Percentiles rank a stretch among this genome's conserved stretches.
Conservation (phyloP, 2,329 filamentous ascomycete genomes). For the Aspergillus glaucus region DNA sequence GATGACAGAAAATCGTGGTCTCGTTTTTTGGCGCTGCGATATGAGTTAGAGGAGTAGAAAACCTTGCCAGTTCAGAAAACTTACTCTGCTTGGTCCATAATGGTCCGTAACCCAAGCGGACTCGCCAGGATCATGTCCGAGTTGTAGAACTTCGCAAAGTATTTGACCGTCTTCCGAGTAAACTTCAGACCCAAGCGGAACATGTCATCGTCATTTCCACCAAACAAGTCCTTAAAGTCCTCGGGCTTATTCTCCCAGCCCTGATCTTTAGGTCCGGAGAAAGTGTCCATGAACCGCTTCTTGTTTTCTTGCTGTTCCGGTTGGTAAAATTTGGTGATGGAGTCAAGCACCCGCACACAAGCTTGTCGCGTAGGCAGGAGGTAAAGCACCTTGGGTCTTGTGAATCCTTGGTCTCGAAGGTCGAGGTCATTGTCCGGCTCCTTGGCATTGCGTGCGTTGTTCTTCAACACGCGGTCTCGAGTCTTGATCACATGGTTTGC, state of each 20-base stretch:
- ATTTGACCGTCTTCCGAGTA: slow-evolving; percentile 91
- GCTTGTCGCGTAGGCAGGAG: slow-evolving; percentile 83
- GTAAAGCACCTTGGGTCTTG: slow-evolving; percentile 85
- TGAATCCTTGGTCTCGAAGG: slow-evolving; percentile 89
- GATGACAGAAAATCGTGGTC: slow-evolving; percentile 92
- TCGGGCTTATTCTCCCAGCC: slow-evolving; percentile 70
- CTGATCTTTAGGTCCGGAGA: slow-evolving; percentile 61
- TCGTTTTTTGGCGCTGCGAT: slow-evolving; percentile 51
- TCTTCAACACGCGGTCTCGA: slow-evolving; percentile 83
- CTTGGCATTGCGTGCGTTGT: slow-evolving; percentile 71
- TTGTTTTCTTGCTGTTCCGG: slow-evolving; percentile 93
- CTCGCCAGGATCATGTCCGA: slow-evolving; percentile 93
- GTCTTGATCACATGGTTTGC: slow-evolving; percentile 94
- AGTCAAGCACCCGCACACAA: slow-evolving; percentile 70
- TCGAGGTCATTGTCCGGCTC: slow-evolving; percentile 63
- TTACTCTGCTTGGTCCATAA: slow-evolving; percentile 72
- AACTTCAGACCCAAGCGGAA: slow-evolving; percentile 96
- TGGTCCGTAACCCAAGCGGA: slow-evolving; percentile 80
- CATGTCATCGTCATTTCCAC: slow-evolving; percentile 94
- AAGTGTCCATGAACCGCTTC: slow-evolving; percentile 83
- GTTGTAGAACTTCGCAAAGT: slow-evolving; percentile 91
- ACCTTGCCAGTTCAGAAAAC: slow-evolving; percentile 13
- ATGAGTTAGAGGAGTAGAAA: slow-evolving; percentile 11
- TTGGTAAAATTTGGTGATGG: slow-evolving; percentile 67
- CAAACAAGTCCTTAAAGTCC: slow-evolving; percentile 84